Percentiles rank a stretch among this genome's conserved stretches.
phyloP scores from a whole-genome alignment of 306 rosid species.

The Casuarina glauca region DNA sequence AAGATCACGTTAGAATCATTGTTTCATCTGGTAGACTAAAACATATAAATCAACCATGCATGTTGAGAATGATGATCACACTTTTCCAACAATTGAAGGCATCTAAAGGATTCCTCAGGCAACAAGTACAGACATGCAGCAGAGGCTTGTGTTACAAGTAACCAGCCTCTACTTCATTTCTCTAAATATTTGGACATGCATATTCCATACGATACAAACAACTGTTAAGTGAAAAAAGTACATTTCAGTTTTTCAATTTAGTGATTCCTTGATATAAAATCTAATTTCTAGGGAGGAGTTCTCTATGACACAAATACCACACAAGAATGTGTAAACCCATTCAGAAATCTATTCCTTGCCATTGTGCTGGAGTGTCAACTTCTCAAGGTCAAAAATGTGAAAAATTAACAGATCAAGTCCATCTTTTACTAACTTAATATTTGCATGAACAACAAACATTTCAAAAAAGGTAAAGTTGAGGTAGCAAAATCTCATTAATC shows the following conservation, averaged over 20 bases:
- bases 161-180: not conserved
- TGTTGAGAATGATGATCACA: not conserved
- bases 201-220: not conserved
- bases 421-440: not conserved
- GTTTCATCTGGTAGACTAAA: not conserved
- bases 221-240: not conserved
- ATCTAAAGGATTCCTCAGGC: not conserved
- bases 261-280: not conserved
- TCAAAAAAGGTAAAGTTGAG: too few relatives aligned
- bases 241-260: not conserved
- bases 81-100: not conserved
- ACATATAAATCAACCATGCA: not conserved
- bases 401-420: not conserved
- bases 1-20: not conserved
- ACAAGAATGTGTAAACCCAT: not conserved
- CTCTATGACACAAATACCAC: not conserved
- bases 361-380: not conserved
- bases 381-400: not conserved
- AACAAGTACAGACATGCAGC: not conserved
- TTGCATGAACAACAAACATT: too few relatives aligned
- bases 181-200: not conserved
- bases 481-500: too few relatives aligned
- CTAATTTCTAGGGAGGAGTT: not conserved
- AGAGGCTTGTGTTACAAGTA: not conserved
- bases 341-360: not conserved